Evolutionary conservation across 2,329 filamentous ascomycete species (phyloP), one percentile per base, ranked within the genome.

Genomic region (Fusarium metavorans): DNA sequence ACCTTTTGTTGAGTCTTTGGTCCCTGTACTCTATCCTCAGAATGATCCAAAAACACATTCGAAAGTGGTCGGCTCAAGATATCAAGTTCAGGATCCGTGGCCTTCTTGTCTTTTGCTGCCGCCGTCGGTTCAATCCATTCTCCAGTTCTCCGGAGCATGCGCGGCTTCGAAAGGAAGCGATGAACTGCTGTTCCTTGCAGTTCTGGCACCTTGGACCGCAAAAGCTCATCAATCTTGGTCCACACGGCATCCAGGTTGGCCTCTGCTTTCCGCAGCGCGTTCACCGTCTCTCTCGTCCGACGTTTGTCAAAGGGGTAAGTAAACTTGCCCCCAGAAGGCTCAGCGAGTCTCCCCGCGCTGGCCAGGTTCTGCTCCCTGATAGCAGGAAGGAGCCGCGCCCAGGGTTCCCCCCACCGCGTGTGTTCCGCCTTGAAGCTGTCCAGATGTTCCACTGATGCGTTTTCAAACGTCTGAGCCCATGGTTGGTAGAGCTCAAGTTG

Each of bases 401-500:
- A 76, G 2, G 56, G 27, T 3, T 30, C 18, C 5, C 54, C 79
- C 4, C 50, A 54, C 5, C 74, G 52, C 0, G 45, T 45, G 57
- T 76, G 83, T 2, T 82, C 79, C 11, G 71, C 67, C 39, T 81
- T 72, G 27, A 85, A 77, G 0, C 56, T 70, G 0, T 77, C 72
- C 5, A 76, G 32, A 20, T 67, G 67, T 0, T 83, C 70, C 1
- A 71, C 71, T n/a, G 80, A 58, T 3, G 76, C 71, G 10, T 60
- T 13, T 8, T 85, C 82, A 54, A 86, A 87, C 0, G 72, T 80
- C 35, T 77, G 79, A 4, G 86, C 85, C 87, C 87, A 88, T 0
- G 87, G 87, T 54, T 86, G 84, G 70, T 85, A 89, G 1, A 84
- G 66, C 2, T 86, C 77, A 4, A 90, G 72, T 66, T 89, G 86